Conservation (phyloP, 768 basidiomycete genomes). For the Mycena crocata region DNA sequence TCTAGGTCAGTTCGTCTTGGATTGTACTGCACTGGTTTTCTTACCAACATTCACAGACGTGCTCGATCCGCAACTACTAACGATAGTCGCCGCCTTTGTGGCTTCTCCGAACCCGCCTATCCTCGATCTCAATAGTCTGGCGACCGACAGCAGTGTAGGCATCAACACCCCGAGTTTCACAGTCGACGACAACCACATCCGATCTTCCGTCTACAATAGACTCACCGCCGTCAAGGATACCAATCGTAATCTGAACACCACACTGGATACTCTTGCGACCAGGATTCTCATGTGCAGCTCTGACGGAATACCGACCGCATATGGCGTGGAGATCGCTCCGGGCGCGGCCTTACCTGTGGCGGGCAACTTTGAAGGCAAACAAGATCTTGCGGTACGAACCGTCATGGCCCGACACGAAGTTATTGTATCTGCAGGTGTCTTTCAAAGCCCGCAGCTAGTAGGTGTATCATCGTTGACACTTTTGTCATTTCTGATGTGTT, state of each 20-base stretch:
- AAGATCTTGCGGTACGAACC: constrained; percentile 15
- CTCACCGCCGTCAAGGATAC: constrained; percentile 19
- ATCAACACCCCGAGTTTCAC: constrained; percentile 39
- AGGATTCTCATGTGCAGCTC: constrained; percentile 29
- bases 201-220: constrained; percentile 31
- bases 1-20: constrained; percentile 27
- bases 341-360: constrained; percentile 34
- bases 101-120: constrained; percentile 15
- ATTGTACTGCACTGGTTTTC: too few relatives aligned
- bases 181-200: constrained; percentile 38
- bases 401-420: constrained; percentile 37
- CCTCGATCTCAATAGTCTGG: constrained; percentile 32
- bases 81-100: constrained; percentile 1
- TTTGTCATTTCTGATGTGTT: neutral
- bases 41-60: constrained; percentile 28
- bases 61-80: constrained; percentile 35
- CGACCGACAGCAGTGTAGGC: constrained; percentile 24
- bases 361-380: constrained; percentile 33
- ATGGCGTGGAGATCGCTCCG: constrained; percentile 35
- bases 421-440: constrained; percentile 36
- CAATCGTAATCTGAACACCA: constrained; percentile 16
- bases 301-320: constrained; percentile 31
- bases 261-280: constrained; percentile 28
- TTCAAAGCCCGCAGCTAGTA: constrained; percentile 38
- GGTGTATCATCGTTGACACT: neutral